Evolutionary conservation across 768 basidiomycete species (phyloP).

Genomic region (Boletus reticuloceps): DNA sequence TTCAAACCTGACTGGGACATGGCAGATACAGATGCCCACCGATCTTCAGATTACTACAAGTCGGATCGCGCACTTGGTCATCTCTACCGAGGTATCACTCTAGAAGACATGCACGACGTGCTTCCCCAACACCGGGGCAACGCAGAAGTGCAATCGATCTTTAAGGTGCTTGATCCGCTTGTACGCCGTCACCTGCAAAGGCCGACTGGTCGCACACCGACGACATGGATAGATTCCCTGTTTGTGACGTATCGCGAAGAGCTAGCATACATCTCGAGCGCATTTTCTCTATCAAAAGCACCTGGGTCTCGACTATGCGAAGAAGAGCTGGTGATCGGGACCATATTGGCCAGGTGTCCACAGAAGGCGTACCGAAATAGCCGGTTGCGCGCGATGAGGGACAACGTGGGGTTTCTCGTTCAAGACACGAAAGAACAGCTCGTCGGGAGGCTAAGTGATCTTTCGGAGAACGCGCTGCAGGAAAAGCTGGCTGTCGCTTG

Average conservation of each 20-base stretch:
- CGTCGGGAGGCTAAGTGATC: conserved; percentile 14
- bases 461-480: conserved; percentile 28
- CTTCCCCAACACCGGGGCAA: not conserved
- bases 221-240: not conserved
- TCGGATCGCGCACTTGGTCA: conserved; percentile 2
- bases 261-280: not conserved
- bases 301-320: not conserved
- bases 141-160: not conserved
- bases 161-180: not conserved
- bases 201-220: not conserved
- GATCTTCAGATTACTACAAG: not conserved
- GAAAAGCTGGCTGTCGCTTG: conserved; percentile 37
- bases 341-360: not conserved
- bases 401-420: not conserved
- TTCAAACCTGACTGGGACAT: conserved; percentile 61
- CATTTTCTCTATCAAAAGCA: not conserved
- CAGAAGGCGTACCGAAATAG: not conserved
- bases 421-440: not conserved
- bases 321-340: not conserved
- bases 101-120: not conserved
- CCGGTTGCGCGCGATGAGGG: not conserved
- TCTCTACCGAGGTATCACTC: not conserved
- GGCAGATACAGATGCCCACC: not conserved
- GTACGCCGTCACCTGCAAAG: not conserved
- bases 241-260: conserved; percentile 1